Percentiles rank a stretch among this genome's conserved stretches.
Conservation (phyloP, 345 rosid species). For the Citrus sp. region DNA sequence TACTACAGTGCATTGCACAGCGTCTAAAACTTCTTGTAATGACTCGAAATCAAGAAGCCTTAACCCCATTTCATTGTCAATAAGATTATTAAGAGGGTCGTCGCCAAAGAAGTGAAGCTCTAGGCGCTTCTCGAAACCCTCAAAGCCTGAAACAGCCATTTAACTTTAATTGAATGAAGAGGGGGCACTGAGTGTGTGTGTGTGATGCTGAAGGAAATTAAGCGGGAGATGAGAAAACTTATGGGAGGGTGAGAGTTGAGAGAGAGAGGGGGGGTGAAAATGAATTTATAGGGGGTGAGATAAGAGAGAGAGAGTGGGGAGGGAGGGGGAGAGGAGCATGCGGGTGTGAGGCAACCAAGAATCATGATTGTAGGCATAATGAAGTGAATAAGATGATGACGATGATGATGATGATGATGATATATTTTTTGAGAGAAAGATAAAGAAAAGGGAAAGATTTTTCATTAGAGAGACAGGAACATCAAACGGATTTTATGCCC, state of each 20-base stretch:
- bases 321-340: conserved; percentile 55
- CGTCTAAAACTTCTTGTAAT: conserved; percentile 51
- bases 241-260: conserved; percentile 22
- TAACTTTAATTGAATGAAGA: not conserved
- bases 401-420: conserved; percentile 5
- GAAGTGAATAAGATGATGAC: conserved; percentile 66
- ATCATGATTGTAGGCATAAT: conserved; percentile 96
- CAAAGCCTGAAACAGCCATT: conserved; percentile 97
- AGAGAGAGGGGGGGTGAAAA: conserved; percentile 23
- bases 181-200: not conserved
- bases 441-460: conserved; percentile 13
- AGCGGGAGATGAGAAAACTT: not conserved
- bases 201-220: not conserved
- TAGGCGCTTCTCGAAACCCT: conserved; percentile 94
- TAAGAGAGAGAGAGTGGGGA: conserved; percentile 32
- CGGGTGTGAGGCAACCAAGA: conserved; percentile 96
- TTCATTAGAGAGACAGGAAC: conserved; percentile 31
- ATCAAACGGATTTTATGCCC: conserved; percentile 41
- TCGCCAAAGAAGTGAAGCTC: conserved; percentile 81
- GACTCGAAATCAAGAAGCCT: conserved; percentile 71
- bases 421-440: not conserved
- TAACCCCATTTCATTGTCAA: conserved; percentile 47
- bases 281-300: conserved; percentile 28
- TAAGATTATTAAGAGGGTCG: conserved; percentile 20
- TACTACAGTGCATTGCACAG: conserved; percentile 94